These are phyloP conservation scores for Inga laurina DNA, from an alignment of 306 rosid genomes.

Conservation along the genomic window DNA sequence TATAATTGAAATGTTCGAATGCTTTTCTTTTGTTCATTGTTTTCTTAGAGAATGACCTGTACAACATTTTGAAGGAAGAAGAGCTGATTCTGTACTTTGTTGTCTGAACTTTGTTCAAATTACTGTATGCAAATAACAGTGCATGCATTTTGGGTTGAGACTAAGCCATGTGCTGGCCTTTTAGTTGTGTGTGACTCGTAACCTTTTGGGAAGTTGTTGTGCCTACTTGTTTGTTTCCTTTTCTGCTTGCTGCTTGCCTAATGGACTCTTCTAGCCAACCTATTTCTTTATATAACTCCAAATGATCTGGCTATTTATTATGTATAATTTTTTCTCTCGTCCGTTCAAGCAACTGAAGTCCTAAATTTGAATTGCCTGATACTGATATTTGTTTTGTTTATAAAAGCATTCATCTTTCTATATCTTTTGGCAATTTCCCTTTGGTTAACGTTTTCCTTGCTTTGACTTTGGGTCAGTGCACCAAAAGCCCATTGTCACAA, in stretches of 20 bases:
- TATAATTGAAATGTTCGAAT: background rate
- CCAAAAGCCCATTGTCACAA: slow-evolving; percentile 55
- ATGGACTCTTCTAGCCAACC: background rate
- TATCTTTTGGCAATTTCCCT: background rate
- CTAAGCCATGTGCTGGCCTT: background rate
- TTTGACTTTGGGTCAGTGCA: slow-evolving; percentile 36
- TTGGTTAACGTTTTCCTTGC: background rate
- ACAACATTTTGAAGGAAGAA: background rate
- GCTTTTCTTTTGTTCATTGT: background rate
- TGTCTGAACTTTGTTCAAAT: background rate
- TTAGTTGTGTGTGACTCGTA: background rate
- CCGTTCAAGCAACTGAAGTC: background rate
- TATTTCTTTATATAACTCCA: background rate
- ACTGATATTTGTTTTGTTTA: background rate
- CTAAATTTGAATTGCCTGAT: background rate
- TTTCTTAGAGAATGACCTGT: background rate
- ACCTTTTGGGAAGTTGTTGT: background rate
- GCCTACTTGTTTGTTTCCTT: background rate
- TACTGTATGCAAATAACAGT: background rate
- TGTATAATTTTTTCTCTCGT: background rate
- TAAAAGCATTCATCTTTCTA: background rate
- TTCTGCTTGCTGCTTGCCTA: background rate
- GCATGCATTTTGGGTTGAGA: background rate
- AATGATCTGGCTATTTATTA: background rate
- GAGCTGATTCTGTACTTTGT: background rate